A percentile compares a stretch with the other conserved stretches of the same genome.
Conservation (phyloP, 1,284 basidiomycete genomes). For the Tylopilus sp. region DNA sequence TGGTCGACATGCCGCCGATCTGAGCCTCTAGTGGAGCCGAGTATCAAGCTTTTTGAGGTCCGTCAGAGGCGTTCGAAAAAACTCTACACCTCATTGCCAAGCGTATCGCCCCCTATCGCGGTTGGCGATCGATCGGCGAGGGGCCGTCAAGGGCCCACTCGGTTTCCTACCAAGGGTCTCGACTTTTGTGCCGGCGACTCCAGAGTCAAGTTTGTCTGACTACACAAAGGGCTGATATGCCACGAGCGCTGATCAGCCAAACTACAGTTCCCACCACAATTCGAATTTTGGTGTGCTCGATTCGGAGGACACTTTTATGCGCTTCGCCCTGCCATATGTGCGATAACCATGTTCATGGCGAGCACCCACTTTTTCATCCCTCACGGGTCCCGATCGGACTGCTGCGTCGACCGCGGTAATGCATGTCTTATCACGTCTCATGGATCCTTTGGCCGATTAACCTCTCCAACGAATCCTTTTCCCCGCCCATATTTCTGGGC, state of each 20-base stretch:
- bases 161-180: background rate
- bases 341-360: background rate
- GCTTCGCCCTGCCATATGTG: background rate
- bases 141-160: background rate
- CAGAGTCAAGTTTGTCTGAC: background rate
- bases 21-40: background rate
- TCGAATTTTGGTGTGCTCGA: no score
- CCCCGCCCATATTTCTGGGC: background rate
- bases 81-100: slow-evolving; percentile 3
- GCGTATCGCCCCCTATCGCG: background rate
- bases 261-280: no score
- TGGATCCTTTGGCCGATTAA: background rate
- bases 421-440: background rate
- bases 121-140: background rate
- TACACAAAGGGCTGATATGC: background rate
- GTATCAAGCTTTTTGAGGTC: background rate
- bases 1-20: slow-evolving; percentile 5
- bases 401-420: background rate
- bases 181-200: background rate
- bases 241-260: no score
- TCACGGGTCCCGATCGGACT: background rate
- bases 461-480: background rate
- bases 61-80: background rate
- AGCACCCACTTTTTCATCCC: background rate
- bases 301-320: background rate